Evolutionary conservation across 495 filamentous ascomycete species (phyloP), one percentile per base, ranked within the genome.

Genomic region (Lophium mytilinum): DNA sequence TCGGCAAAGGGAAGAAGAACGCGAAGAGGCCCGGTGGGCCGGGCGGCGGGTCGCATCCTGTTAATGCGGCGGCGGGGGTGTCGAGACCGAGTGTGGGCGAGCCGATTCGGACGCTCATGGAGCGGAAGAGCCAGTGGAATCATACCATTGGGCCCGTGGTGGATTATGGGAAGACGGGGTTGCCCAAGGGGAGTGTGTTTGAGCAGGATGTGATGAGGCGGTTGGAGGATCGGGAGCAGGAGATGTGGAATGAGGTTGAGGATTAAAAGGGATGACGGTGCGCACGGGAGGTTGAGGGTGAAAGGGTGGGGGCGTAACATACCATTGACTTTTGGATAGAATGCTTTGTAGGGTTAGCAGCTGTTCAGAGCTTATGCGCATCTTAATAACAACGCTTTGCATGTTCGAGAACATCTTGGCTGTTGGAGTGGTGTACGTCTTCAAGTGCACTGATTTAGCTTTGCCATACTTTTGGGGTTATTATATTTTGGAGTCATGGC

Each of bases 1-100:
- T 96, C 73, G 87, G 88, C 66, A 95, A 89, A 73, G 89, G 82
- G 49, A 97, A 96, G 74, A 95, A 96, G 73, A 74, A 82, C 56
- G 80, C 84, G n/a, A 92, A 91, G 66, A 77, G 89, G 2, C 89
- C 90, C 15, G 80, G 80, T 34, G 80, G 77, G 35, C 72, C 75
- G 3, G 79, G 78, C 19, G 78, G 78, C 42, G 81, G 81, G 40
- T 76, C 72, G 52, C 78, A 81, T 33, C 56, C 58, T 66, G 75
- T 17, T 70, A 77, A 53, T 72, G 74, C 17, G 74, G 71, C 1
- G 77, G 72, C 76, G 14, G 81, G 79, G 1, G 78, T 80, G 72
- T 82, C 80, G 10, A 80, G 88, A 19, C 87, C 92, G 4, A 88
- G 87, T 30, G 94, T 99, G 55, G 94, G 93, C 34, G 93, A 99